These are phyloP conservation scores for Conringia planisiliqua DNA, from an alignment of 345 rosid species.

Conservation along the genomic window DNA sequence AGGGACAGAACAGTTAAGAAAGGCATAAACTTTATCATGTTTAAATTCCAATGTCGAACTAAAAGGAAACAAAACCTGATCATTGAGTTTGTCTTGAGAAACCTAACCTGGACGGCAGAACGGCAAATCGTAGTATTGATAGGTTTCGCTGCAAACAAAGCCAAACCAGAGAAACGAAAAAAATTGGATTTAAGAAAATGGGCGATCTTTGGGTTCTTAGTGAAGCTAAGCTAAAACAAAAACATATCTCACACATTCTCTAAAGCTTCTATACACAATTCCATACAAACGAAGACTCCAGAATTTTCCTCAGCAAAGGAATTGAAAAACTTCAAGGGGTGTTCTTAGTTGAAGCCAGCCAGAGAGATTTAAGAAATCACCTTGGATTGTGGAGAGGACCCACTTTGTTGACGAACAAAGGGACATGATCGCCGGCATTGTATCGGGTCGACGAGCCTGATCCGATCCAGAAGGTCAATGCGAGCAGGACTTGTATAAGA, in stretches of 20 bases:
- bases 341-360: neutral
- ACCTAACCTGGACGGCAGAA: conserved; percentile 82
- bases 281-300: neutral
- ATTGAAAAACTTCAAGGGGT: neutral
- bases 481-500: conserved; percentile 14
- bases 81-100: conserved; percentile 18
- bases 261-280: neutral
- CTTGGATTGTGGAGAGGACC: conserved; percentile 85
- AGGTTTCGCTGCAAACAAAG: conserved; percentile 70
- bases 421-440: conserved; percentile 65
- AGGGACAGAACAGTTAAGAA: neutral
- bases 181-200: conserved; percentile 4
- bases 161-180: neutral
- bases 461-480: conserved; percentile 35
- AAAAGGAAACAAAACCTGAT: conserved; percentile 4
- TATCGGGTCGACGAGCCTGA: conserved; percentile 39
- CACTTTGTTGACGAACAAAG: conserved; percentile 70
- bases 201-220: conserved; percentile 6
- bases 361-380: conserved; percentile 21
- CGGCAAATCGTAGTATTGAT: conserved; percentile 70
- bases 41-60: neutral
- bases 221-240: conserved; percentile 5
- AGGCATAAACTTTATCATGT: neutral
- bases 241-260: conserved; percentile 5
- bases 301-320: neutral